Base-by-base conservation (phyloP, 2,329 filamentous ascomycete species). In the Neofusicoccum ribis region DNA sequence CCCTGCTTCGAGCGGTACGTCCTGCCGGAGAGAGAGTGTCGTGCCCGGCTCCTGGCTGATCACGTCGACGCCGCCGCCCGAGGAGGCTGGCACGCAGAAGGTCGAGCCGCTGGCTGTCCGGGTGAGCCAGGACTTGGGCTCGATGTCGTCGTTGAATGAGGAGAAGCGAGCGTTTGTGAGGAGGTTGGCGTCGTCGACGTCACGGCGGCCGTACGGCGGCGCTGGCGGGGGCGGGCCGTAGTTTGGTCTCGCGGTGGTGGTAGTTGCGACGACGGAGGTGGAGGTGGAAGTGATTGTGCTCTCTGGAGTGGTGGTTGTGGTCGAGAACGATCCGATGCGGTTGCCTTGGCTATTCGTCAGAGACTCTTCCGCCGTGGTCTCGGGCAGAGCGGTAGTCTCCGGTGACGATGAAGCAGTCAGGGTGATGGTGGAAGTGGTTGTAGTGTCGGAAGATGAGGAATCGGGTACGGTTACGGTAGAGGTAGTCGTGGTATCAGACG, bases 121-220 rank as follows among this genome's bases (percentile, higher is more conserved):
- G 46, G 68, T 65, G 12, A 67, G 67, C 73, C 73, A 76, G 39
- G 70, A 69, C 4, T 69, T 49, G 0, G 71, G 68, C 36, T 62
- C 62, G 54, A 65, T 64, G 49, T 69, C 67, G 2, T 56, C 58
- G 36, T 68, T 66, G 23, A 67, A 31, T 5, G 11, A 43, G 47
- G 69, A 66, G 52, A 76, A 73, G 60, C 67, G 67, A 5, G 73
- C 66, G 58, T 76, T 75, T 41, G 69, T 69, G 7, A 76, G 63
- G 50, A 73, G 66, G 66, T 74, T 75, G 8, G 31, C 60, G 8
- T 46, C 58, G 37, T 70, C 64, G 11, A 66, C 67, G 67, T 73
- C 75, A 73, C 0, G 66, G 67, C 8, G 36, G 5, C 31, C 27
- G 39, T 6, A 23, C 14, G 20, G 34, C 11, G 12, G 20, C 3